phyloP scores from a whole-genome alignment of 2,329 filamentous ascomycete species.

The Pseudogymnoascus destructans region DNA sequence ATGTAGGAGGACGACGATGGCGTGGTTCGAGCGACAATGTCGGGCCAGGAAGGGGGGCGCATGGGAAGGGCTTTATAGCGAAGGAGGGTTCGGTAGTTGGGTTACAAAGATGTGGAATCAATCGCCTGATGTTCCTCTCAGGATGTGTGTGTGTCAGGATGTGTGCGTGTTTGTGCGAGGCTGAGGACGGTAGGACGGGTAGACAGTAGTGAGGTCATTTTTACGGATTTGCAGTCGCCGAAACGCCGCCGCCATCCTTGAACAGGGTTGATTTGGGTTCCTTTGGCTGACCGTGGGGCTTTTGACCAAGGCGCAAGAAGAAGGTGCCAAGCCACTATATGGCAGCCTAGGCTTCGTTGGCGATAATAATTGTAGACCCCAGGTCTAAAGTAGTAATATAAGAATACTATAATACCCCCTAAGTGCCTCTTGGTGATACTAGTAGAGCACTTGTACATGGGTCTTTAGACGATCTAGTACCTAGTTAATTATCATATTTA shows the following conservation, averaged over 20 bases:
- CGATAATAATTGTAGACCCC: no score
- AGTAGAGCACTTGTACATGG: no score
- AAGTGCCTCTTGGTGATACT: no score
- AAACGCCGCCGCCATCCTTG: not conserved
- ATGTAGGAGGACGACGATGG: slow-evolving; percentile 30
- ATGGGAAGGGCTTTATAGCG: slow-evolving; percentile 27
- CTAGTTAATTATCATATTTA: no score
- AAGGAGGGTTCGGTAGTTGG: slow-evolving; percentile 6
- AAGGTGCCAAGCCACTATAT: no score
- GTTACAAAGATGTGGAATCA: slow-evolving; percentile 1
- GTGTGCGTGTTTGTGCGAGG: not conserved
- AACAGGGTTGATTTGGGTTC: not conserved
- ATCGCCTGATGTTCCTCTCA: not conserved
- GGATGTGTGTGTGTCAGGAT: not conserved
- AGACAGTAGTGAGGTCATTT: not conserved
- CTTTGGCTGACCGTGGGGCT: no score
- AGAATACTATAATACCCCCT: no score
- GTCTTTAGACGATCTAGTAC: no score
- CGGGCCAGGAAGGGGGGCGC: slow-evolving; percentile 37
- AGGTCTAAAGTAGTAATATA: no score
- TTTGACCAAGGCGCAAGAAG: no score
- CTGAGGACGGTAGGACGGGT: not conserved
- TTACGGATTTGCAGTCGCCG: not conserved
- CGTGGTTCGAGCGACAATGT: slow-evolving; percentile 28
- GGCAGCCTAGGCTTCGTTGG: no score